Percentiles rank a stretch among this genome's conserved stretches.
These are phyloP conservation scores for Trichoderma reesei DNA, from an alignment of 495 filamentous ascomycete species.

Conservation along the genomic window DNA sequence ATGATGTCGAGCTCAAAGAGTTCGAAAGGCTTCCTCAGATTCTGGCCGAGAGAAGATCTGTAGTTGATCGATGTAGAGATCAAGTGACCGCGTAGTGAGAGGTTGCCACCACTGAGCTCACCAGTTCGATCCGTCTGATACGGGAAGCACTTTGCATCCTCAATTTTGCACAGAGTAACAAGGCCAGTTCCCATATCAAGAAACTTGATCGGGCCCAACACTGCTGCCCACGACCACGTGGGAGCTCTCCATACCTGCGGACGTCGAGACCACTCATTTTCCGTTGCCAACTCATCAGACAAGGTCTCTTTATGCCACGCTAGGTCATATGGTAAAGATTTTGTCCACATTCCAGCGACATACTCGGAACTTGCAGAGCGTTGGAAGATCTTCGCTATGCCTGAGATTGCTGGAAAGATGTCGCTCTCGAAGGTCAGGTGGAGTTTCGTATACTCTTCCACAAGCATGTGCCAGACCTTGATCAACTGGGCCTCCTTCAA, in stretches of 20 bases:
- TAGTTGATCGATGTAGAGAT: conserved; percentile 11
- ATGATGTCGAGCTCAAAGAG: conserved; percentile 9
- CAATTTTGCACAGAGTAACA: conserved; percentile 10
- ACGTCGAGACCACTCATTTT: background rate
- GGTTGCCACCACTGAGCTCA: conserved; percentile 9
- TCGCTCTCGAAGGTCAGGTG: conserved; percentile 15
- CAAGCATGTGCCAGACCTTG: conserved; percentile 14
- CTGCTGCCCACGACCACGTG: conserved; percentile 19
- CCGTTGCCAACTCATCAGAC: background rate
- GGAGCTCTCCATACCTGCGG: conserved; percentile 16
- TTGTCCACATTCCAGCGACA: conserved; percentile 15
- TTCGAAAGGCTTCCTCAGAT: conserved; percentile 8
- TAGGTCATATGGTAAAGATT: conserved; percentile 11
- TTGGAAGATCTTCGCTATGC: conserved; percentile 12
- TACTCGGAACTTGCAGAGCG: conserved; percentile 1
- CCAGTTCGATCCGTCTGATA: conserved; percentile 13
- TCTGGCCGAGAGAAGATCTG: background rate
- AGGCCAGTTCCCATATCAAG: background rate
- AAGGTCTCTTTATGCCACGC: conserved; percentile 12
- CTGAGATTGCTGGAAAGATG: conserved; percentile 17
- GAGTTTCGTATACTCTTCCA: conserved; percentile 14
- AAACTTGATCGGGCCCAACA: conserved; percentile 12
- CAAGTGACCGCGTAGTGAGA: conserved; percentile 10
- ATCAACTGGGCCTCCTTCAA: background rate
- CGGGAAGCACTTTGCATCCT: conserved; percentile 7